A percentile compares a stretch with the other conserved stretches of the same genome.
Evolutionary conservation across 2,329 filamentous ascomycete species (phyloP).

Genomic region (Calonectria montana): DNA sequence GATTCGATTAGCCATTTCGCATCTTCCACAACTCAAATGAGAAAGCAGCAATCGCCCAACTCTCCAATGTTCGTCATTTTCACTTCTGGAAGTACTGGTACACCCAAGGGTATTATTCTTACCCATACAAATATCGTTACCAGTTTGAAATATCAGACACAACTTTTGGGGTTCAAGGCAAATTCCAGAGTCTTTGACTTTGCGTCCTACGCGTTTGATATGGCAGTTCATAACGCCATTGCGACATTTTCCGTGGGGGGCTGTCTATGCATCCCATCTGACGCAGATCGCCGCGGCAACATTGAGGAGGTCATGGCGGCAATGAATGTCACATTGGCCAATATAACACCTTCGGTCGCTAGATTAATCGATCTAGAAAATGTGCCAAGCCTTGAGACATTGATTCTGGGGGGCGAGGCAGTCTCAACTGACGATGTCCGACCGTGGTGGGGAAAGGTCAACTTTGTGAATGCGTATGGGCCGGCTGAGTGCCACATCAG

Average conservation of each 20-base stretch:
- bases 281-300: conserved; percentile 16
- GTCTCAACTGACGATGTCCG: conserved; percentile 1
- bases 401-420: conserved; percentile 23
- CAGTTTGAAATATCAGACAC: conserved; percentile 30
- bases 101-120: conserved; percentile 38
- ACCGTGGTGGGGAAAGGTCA: conserved; percentile 3
- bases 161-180: neutral
- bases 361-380: conserved; percentile 2
- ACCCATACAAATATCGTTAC: conserved; percentile 7
- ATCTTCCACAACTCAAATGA: neutral
- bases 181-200: conserved; percentile 32
- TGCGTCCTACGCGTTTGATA: neutral
- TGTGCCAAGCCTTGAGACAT: conserved; percentile 10
- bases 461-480: conserved; percentile 20
- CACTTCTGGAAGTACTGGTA: conserved; percentile 42
- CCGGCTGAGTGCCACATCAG: conserved; percentile 21
- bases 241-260: conserved; percentile 55
- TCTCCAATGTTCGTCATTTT: conserved; percentile 34
- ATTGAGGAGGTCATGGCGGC: neutral
- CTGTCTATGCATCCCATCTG: conserved; percentile 23
- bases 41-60: neutral
- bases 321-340: neutral
- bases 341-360: conserved; percentile 24
- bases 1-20: neutral
- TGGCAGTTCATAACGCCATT: conserved; percentile 23